phyloP scores from a whole-genome alignment of 129 eudicot genomes.

The Mikania micrantha region DNA sequence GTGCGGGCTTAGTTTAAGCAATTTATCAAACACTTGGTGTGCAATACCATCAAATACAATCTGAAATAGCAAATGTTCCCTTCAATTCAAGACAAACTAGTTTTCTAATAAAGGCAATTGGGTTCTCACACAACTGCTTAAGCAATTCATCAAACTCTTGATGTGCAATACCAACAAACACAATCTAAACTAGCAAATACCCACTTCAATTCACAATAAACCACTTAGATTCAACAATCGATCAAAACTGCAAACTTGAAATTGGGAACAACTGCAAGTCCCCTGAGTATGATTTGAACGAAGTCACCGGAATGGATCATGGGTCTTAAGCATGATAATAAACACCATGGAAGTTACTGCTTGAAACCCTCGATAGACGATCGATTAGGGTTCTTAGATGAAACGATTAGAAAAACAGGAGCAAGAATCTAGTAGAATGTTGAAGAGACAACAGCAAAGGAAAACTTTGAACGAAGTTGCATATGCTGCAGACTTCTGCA shows the following conservation, averaged over 20 bases:
- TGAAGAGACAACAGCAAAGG: neutral
- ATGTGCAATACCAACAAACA: constrained; percentile 1
- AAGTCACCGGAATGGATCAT: neutral
- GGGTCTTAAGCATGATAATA: neutral
- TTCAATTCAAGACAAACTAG: neutral
- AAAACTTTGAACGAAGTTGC: neutral
- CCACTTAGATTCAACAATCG: neutral
- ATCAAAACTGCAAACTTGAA: neutral
- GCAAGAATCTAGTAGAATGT: constrained; percentile 26
- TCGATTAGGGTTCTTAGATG: neutral
- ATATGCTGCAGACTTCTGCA: too few relatives aligned
- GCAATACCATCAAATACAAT: constrained; percentile 4
- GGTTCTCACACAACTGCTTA: too few relatives aligned
- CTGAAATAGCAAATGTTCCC: neutral
- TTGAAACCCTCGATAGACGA: constrained; percentile 1
- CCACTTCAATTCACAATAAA: constrained; percentile 2
- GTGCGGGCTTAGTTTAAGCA: constrained; percentile 4
- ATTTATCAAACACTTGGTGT: constrained; percentile 25
- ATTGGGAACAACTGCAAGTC: neutral
- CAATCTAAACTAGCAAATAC: neutral
- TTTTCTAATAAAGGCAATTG: neutral
- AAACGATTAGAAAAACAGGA: constrained; percentile 2
- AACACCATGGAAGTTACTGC: neutral
- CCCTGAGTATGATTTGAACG: neutral
- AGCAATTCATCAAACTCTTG: constrained; percentile 29